A percentile compares a stretch with the other conserved stretches of the same genome.
Conservation (phyloP, 2,329 filamentous ascomycete species). For the Phaeomoniella chlamydospora region DNA sequence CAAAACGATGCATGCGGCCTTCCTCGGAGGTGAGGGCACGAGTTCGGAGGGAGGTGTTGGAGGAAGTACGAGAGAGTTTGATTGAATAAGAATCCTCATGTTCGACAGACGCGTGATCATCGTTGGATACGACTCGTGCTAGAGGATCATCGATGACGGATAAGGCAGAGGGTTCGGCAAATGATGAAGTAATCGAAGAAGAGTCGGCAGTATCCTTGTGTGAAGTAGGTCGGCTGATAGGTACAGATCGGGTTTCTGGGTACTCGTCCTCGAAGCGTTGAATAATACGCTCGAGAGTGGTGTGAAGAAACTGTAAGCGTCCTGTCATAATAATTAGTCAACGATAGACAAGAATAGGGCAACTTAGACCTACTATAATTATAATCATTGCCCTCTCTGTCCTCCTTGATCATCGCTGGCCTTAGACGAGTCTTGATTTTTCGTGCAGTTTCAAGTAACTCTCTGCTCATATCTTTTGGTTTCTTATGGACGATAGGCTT, state of each 20-base stretch:
- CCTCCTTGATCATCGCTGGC: constrained; percentile 65
- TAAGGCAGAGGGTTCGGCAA: constrained; percentile 5
- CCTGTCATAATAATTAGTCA: constrained; percentile 29
- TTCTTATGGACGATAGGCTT: constrained; percentile 39
- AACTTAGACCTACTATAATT: constrained; percentile 53
- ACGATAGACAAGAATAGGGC: constrained; percentile 2
- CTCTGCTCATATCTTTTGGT: constrained; percentile 87
- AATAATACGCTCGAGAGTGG: constrained; percentile 81
- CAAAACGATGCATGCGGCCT: constrained; percentile 54
- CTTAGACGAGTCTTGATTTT: constrained; percentile 78
- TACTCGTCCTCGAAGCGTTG: constrained; percentile 93
- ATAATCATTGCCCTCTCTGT: constrained; percentile 53
- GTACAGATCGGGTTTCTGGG: constrained; percentile 59
- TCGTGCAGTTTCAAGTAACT: constrained; percentile 70
- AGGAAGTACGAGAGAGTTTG: constrained; percentile 43
- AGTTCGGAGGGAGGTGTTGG: constrained; percentile 53
- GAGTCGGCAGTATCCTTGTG: neutral
- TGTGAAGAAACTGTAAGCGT: constrained; percentile 71
- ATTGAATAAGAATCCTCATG: constrained; percentile 24
- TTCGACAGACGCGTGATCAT: constrained; percentile 4
- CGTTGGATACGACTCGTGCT: constrained; percentile 4
- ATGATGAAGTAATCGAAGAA: constrained; percentile 3
- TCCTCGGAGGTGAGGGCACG: constrained; percentile 53
- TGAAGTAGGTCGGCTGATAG: constrained; percentile 4
- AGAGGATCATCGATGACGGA: constrained; percentile 7